phyloP scores from a whole-genome alignment of 1,139 yeast genomes.

The Diutina mesorugosa region DNA sequence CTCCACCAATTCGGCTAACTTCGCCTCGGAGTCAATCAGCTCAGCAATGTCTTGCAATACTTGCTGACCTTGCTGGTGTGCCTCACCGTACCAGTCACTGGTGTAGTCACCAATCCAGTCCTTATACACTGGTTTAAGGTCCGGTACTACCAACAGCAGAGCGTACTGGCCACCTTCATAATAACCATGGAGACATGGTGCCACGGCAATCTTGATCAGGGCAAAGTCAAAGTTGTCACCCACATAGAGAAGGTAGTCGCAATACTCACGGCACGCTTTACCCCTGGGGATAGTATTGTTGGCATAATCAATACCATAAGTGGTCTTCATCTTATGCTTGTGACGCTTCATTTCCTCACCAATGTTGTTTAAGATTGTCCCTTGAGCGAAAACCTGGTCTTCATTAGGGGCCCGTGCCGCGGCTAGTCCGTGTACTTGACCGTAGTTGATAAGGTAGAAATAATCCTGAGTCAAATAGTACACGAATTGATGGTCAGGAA shows the following conservation, averaged over 20 bases:
- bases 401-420: conserved; percentile 49
- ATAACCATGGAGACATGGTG: conserved; percentile 74
- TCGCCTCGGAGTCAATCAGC: conserved; percentile 17
- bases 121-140: conserved; percentile 30
- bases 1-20: conserved; percentile 39
- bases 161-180: conserved; percentile 6
- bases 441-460: conserved; percentile 55
- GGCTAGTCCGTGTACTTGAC: conserved; percentile 54
- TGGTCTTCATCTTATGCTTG: conserved; percentile 30
- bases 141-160: neutral
- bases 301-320: conserved; percentile 33
- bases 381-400: conserved; percentile 38
- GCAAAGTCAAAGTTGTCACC: conserved; percentile 46
- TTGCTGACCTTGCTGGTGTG: conserved; percentile 34
- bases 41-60: conserved; percentile 15
- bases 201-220: conserved; percentile 52
- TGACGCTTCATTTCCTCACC: conserved; percentile 47
- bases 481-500: conserved; percentile 38
- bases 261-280: conserved; percentile 44
- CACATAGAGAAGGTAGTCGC: conserved; percentile 42
- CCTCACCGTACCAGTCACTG: conserved; percentile 41
- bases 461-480: conserved; percentile 63
- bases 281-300: conserved; percentile 37
- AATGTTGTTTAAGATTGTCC: conserved; percentile 38
- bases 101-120: conserved; percentile 53